Evolutionary conservation across 257 asterid genomes (phyloP).

Genomic region (Handroanthus guayacan): DNA sequence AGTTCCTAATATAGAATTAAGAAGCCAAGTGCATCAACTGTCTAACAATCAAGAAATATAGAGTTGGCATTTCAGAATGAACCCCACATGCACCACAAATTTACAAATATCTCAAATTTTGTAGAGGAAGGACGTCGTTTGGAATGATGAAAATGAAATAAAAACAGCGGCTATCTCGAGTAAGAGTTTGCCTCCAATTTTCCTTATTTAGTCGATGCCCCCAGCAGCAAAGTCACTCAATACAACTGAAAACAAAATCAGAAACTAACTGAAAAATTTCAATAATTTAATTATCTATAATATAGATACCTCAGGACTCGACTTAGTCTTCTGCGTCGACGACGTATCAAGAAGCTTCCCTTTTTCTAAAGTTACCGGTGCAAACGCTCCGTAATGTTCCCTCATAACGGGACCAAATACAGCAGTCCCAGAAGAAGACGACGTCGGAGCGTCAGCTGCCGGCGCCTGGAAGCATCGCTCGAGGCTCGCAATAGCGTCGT

Average conservation of each 20-base stretch:
- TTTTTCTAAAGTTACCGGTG: constrained; percentile 64
- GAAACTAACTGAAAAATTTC: too few species aligned
- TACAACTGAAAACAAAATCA: too few species aligned
- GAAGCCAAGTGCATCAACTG: too few species aligned
- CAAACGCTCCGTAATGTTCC: constrained; percentile 55
- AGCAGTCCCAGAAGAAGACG: constrained; percentile 8
- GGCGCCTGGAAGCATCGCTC: constrained; percentile 56
- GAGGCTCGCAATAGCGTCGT: constrained; percentile 40
- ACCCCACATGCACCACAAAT: background rate
- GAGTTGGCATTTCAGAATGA: background rate
- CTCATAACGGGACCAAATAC: constrained; percentile 57
- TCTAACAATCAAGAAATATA: background rate
- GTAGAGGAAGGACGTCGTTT: too few species aligned
- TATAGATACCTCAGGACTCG: constrained; percentile 62
- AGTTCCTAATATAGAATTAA: too few species aligned
- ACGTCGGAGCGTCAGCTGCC: constrained; percentile 29
- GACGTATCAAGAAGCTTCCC: constrained; percentile 58
- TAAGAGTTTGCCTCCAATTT: background rate
- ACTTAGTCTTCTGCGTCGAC: constrained; percentile 50
- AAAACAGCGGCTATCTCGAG: background rate
- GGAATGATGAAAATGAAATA: too few species aligned
- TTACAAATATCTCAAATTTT: background rate
- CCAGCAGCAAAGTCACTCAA: too few species aligned
- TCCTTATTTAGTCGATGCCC: too few species aligned
- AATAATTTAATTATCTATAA: too few species aligned